Evolutionary conservation across 192 early-diverging fungal genomes (phyloP).

Genomic region (Coemansia sp.): DNA sequence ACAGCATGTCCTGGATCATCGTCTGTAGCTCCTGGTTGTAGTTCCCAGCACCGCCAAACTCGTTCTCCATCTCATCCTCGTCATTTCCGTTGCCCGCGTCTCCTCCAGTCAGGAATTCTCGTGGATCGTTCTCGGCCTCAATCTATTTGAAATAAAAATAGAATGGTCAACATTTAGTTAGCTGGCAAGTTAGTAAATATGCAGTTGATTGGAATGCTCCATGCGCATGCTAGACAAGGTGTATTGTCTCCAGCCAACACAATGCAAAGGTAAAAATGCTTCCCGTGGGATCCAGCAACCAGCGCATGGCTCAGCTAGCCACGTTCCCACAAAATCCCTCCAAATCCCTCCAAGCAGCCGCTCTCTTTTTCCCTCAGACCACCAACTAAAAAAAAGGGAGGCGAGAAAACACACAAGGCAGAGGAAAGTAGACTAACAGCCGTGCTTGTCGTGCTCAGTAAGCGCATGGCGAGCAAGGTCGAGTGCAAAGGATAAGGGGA

Average conservation of each 20-base stretch:
- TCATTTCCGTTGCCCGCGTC: conserved; percentile 20
- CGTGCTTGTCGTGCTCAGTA: too few species aligned
- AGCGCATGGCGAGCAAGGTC: background rate
- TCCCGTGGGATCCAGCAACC: background rate
- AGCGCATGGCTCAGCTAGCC: background rate
- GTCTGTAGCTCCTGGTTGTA: conserved; percentile 52
- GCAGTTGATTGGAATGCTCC: background rate
- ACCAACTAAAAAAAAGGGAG: background rate
- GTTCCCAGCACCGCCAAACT: conserved; percentile 57
- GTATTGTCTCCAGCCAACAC: too few species aligned
- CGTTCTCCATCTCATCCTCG: conserved; percentile 54
- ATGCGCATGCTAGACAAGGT: background rate
- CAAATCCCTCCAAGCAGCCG: background rate
- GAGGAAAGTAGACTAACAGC: background rate
- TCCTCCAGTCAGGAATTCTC: conserved; percentile 35
- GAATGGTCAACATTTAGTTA: background rate
- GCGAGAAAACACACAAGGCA: background rate
- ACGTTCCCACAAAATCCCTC: background rate
- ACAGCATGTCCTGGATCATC: conserved; percentile 45
- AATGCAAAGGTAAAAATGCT: background rate
- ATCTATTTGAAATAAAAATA: conserved; percentile 23
- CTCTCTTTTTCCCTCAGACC: background rate
- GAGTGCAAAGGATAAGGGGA: conserved; percentile 8
- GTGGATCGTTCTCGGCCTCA: conserved; percentile 44
- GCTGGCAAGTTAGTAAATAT: background rate